phyloP scores from a whole-genome alignment of 2,329 filamentous ascomycete genomes.

The Verticillium klebahnii region DNA sequence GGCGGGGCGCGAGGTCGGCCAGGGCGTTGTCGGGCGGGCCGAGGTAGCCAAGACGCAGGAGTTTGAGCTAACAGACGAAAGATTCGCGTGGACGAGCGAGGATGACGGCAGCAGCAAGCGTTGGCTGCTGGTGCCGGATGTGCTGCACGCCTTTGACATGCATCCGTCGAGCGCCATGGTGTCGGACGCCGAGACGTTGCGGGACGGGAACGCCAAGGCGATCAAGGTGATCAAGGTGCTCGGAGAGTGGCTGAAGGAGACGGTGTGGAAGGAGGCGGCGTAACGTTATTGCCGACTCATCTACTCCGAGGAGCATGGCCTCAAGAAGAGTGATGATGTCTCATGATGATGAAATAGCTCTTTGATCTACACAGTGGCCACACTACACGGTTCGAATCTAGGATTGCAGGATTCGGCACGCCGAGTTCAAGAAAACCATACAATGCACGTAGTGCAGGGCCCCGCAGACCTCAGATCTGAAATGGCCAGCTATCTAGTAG shows the following conservation, averaged over 20 bases:
- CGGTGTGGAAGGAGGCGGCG: slow-evolving; percentile 17
- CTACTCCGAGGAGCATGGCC: no score
- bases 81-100: slow-evolving; percentile 27
- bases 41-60: slow-evolving; percentile 10
- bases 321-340: no score
- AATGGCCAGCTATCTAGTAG: no score
- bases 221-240: slow-evolving; percentile 21
- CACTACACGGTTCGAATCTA: no score
- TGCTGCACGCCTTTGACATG: slow-evolving; percentile 34
- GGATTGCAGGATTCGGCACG: no score
- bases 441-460: no score
- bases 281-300: not conserved
- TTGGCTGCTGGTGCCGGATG: slow-evolving; percentile 38
- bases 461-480: no score
- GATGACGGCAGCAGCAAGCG: slow-evolving; percentile 18
- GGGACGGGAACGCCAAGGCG: slow-evolving; percentile 24
- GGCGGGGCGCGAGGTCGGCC: slow-evolving; percentile 7
- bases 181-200: slow-evolving; percentile 21
- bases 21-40: slow-evolving; percentile 8
- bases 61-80: slow-evolving; percentile 24
- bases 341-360: no score
- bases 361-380: no score
- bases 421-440: no score
- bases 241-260: slow-evolving; percentile 23
- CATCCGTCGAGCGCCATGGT: slow-evolving; percentile 19